Percentiles rank a stretch among this genome's conserved stretches.
Evolutionary conservation across 2,329 filamentous ascomycete genomes (phyloP).

Genomic region (Sclerotinia subarctica): DNA sequence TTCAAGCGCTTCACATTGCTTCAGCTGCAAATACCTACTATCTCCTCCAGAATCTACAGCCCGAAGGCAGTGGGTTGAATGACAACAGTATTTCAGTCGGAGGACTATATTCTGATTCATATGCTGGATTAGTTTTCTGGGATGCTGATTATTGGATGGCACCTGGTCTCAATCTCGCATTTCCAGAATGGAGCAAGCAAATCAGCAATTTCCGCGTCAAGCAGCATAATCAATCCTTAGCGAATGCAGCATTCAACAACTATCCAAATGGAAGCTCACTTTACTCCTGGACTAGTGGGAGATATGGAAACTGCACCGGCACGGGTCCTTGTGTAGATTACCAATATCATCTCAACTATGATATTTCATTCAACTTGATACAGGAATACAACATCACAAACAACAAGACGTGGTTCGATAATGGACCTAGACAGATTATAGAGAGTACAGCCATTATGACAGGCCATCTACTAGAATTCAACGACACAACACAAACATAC

Average conservation of each 20-base stretch:
- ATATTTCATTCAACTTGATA: constrained; percentile 55
- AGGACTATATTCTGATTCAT: constrained; percentile 64
- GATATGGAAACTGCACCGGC: constrained; percentile 65
- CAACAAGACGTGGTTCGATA: constrained; percentile 38
- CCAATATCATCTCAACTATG: constrained; percentile 68
- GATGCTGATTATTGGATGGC: constrained; percentile 42
- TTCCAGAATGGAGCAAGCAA: constrained; percentile 59
- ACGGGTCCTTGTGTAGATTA: constrained; percentile 66
- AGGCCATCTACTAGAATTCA: constrained; percentile 56
- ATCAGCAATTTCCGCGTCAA: constrained; percentile 63
- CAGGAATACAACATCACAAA: constrained; percentile 39
- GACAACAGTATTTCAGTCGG: constrained; percentile 65
- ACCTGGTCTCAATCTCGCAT: constrained; percentile 61
- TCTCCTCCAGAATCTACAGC: constrained; percentile 49
- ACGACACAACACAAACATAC: constrained; percentile 52
- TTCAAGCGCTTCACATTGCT: constrained; percentile 52
- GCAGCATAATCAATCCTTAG: constrained; percentile 55
- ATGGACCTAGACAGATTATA: constrained; percentile 58
- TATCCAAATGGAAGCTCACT: constrained; percentile 58
- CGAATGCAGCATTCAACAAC: constrained; percentile 58
- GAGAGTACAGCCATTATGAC: constrained; percentile 62
- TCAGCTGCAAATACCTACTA: constrained; percentile 55
- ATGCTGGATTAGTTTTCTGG: constrained; percentile 53
- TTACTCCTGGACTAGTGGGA: constrained; percentile 65
- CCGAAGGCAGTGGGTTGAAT: constrained; percentile 53